A percentile compares a stretch with the other conserved stretches of the same genome.
Evolutionary conservation across 169 alveolate genomes (phyloP).

Genomic region (Plasmodium knowlesi): DNA sequence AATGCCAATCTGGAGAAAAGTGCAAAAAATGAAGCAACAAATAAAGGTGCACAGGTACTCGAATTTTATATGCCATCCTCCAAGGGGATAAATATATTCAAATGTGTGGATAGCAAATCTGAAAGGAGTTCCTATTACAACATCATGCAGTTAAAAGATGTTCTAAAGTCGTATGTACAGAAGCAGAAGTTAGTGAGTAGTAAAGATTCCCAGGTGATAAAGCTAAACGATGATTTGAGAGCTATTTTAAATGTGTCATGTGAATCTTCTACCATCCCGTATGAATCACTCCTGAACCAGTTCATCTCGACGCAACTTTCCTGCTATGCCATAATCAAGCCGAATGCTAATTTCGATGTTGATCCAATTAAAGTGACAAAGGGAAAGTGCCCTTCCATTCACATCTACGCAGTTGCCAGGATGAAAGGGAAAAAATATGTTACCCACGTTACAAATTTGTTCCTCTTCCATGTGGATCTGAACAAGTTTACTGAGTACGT

Average conservation of each 20-base stretch:
- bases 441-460: conserved; percentile 55
- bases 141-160: conserved; percentile 46
- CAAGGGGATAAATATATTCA: conserved; percentile 57
- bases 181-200: conserved; percentile 7
- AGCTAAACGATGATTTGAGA: conserved; percentile 17
- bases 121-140: conserved; percentile 52
- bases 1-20: conserved; percentile 27
- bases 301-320: conserved; percentile 58
- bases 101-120: conserved; percentile 42
- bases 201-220: not conserved
- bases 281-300: conserved; percentile 13
- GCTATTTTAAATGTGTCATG: not conserved
- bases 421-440: conserved; percentile 71
- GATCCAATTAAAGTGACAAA: conserved; percentile 42
- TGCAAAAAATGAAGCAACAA: conserved; percentile 24
- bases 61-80: conserved; percentile 72
- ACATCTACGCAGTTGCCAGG: conserved; percentile 64
- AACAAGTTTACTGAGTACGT: conserved; percentile 37
- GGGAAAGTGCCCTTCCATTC: conserved; percentile 67
- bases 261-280: not conserved
- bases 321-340: conserved; percentile 56
- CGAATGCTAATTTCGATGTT: conserved; percentile 41
- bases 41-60: conserved; percentile 71
- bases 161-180: conserved; percentile 48
- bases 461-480: conserved; percentile 55